phyloP scores from a whole-genome alignment of 2,329 filamentous ascomycete species.

The Pseudocercospora fuligena region DNA sequence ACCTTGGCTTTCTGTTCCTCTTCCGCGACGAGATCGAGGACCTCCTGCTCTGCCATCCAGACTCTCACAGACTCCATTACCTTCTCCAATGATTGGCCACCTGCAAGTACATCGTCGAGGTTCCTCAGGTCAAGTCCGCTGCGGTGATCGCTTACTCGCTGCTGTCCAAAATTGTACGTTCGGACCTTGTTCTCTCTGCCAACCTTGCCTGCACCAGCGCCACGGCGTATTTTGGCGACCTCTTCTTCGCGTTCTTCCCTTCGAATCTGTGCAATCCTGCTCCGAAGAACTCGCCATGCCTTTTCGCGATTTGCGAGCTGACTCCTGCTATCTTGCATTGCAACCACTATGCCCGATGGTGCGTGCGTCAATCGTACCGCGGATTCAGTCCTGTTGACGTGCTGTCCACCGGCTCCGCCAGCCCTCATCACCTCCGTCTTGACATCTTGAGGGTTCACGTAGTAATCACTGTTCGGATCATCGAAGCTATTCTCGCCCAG shows the following conservation, averaged over 20 bases:
- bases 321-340: slow-evolving; percentile 90
- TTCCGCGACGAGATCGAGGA: slow-evolving; percentile 62
- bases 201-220: slow-evolving; percentile 77
- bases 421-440: slow-evolving; percentile 87
- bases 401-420: slow-evolving; percentile 89
- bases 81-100: slow-evolving; percentile 71
- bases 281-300: slow-evolving; percentile 84
- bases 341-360: slow-evolving; percentile 83
- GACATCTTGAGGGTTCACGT: slow-evolving; percentile 83
- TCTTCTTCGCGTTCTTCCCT: slow-evolving; percentile 85
- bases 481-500: slow-evolving; percentile 66
- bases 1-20: slow-evolving; percentile 34
- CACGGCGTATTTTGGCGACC: slow-evolving; percentile 73
- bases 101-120: slow-evolving; percentile 77
- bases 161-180: slow-evolving; percentile 82
- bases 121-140: slow-evolving; percentile 80
- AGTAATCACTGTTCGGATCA: slow-evolving; percentile 89
- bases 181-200: slow-evolving; percentile 92
- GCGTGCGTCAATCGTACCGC: slow-evolving; percentile 90
- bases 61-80: slow-evolving; percentile 77
- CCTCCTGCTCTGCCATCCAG: slow-evolving; percentile 77
- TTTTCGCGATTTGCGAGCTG: slow-evolving; percentile 87
- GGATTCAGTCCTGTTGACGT: slow-evolving; percentile 98
- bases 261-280: slow-evolving; percentile 77
- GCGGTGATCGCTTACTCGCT: slow-evolving; percentile 86